Evolutionary conservation across 2,329 filamentous ascomycete species (phyloP), one percentile per base, ranked within the genome.

Genomic region (Colletotrichum euphorbiae): DNA sequence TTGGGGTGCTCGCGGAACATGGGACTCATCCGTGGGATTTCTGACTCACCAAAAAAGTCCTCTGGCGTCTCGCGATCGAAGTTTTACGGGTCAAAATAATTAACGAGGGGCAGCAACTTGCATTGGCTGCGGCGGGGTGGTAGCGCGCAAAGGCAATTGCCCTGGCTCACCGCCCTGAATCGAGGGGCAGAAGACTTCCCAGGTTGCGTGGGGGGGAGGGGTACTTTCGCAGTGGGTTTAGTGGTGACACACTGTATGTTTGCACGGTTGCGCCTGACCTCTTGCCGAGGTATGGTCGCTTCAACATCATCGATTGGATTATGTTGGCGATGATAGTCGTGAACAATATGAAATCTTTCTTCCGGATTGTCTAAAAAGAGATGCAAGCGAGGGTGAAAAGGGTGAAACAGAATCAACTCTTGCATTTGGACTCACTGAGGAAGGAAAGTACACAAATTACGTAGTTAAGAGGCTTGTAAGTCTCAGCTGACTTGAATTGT

Each of bases 111-210:
- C 61, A 68, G n/a, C 61, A 31, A 36, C 48, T 31, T 67, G 64
- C 54, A 68, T 68, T 68, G 61, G 65, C 48, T 65, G 62, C 61
- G 54, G 65, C 61, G 65, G 65, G 65, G 65, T 68, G 59, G 61
- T 59, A 43, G 15, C 61, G 31, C 46, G 52, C 65, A 62, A 62
- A 62, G 51, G 48, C 21, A 62, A 65, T 55, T 68, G 65, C 65
- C 65, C 61, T 68, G 65, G 65, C 65, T 68, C 65, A 68, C 65
- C 65, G 65, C 65, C 48, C 19, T 40, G 33, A n/a, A 64, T 64
- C 61, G 65, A 68, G 65, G 65, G 65, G 65, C 61, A 68, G 54
- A 45, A 45, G 28, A 64, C 51, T 52, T 51, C 19, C 45, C 19
- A 36, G 21, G 36, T 54, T 45, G 33, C 54, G 60, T 58, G 61